A percentile compares a stretch with the other conserved stretches of the same genome.
Conservation (phyloP, 148 eudicot species). For the Vaccinium corymbosum region DNA sequence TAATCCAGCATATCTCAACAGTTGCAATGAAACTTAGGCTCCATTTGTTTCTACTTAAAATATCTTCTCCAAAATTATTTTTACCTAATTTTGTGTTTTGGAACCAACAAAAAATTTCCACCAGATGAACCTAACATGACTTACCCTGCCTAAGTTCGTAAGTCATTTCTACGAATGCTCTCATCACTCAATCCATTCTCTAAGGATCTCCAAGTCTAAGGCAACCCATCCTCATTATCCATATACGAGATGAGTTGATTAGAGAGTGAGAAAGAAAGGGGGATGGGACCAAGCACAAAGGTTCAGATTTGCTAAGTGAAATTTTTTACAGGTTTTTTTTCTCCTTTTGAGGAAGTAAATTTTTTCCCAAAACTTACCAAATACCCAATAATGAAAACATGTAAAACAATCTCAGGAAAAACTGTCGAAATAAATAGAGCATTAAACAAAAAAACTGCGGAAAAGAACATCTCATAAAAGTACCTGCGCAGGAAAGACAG, state of each 20-base stretch:
- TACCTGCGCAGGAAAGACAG: conserved; percentile 85
- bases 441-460: conserved; percentile 2
- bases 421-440: background rate
- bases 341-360: background rate
- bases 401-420: background rate
- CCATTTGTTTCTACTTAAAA: background rate
- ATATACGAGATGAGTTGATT: background rate
- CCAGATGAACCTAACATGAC: background rate
- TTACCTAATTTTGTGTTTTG: background rate
- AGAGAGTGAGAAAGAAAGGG: background rate
- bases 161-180: background rate
- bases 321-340: background rate
- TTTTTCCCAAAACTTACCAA: background rate
- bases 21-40: background rate
- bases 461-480: conserved; percentile 4
- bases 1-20: conserved; percentile 9
- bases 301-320: background rate
- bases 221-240: background rate
- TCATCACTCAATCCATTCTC: background rate
- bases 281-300: background rate
- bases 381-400: background rate
- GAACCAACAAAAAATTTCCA: background rate
- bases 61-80: background rate
- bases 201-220: background rate
- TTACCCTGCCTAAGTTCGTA: background rate